phyloP scores from a whole-genome alignment of 129 eudicot genomes.

The Pulicaria dysenterica region DNA sequence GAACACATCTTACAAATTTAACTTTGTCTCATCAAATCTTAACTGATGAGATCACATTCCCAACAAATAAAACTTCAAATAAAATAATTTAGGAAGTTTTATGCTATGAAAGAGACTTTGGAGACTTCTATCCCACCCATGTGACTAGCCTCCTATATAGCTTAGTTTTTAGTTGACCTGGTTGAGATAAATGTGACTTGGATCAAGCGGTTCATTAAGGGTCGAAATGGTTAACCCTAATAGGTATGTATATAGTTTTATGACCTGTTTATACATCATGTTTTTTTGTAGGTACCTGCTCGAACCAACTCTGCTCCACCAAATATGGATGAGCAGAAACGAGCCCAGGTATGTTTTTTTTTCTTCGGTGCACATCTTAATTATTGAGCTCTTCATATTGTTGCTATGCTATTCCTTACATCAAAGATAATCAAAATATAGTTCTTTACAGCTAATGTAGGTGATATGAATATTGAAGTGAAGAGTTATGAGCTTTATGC shows the following conservation, averaged over 20 bases:
- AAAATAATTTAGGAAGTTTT: background rate
- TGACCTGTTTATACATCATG: background rate
- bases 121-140: background rate
- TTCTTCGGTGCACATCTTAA: background rate
- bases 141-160: background rate
- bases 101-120: background rate
- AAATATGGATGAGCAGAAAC: slow-evolving; percentile 81
- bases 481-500: background rate
- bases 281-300: slow-evolving; percentile 71
- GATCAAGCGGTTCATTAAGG: background rate
- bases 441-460: slow-evolving; percentile 5
- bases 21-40: too few relatives aligned
- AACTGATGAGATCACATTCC: too few relatives aligned
- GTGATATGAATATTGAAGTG: background rate
- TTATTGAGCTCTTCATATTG: background rate
- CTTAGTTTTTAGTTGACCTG: background rate
- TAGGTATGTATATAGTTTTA: background rate
- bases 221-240: background rate
- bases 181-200: background rate
- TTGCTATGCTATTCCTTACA: slow-evolving; percentile 11
- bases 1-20: too few relatives aligned
- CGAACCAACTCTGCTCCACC: slow-evolving; percentile 96
- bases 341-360: slow-evolving; percentile 67
- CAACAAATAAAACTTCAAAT: background rate
- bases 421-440: background rate